Percentiles rank a stretch among this genome's conserved stretches.
Evolutionary conservation across 305 asterid species (phyloP).

Genomic region (Fraxinus dipetala): DNA sequence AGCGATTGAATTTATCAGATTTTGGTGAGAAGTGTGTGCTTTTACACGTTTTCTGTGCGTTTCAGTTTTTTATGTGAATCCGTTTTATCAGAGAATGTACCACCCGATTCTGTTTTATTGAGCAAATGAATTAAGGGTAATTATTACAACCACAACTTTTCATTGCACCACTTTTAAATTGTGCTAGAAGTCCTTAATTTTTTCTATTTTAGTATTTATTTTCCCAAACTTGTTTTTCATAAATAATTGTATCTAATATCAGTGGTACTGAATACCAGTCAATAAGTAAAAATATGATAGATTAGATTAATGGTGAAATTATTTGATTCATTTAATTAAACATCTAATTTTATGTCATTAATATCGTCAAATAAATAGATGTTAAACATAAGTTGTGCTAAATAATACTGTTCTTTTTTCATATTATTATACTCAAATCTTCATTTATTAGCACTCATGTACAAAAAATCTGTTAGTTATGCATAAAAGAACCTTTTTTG

Average conservation of each 20-base stretch:
- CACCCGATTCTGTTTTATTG: neutral
- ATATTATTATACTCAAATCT: neutral
- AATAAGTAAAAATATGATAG: neutral
- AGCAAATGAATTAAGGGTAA: neutral
- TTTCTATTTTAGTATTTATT: neutral
- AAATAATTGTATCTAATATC: no score
- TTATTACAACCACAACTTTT: neutral
- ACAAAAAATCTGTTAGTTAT: neutral
- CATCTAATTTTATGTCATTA: neutral
- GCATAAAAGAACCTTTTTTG: neutral
- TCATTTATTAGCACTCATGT: neutral
- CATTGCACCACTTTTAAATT: neutral
- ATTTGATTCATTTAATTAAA: no score
- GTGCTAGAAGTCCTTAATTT: neutral
- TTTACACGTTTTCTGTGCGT: neutral
- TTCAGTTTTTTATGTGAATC: neutral
- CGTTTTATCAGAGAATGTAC: neutral
- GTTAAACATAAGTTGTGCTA: neutral
- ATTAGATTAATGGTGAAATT: neutral
- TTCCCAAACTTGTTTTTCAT: neutral
- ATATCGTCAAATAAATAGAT: no score
- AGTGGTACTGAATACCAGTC: neutral
- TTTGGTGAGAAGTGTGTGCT: constrained; percentile 3
- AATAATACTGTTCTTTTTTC: neutral
- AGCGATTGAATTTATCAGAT: neutral